Evolutionary conservation across 2,329 filamentous ascomycete genomes (phyloP).

Genomic region (Beauveria caledonica): DNA sequence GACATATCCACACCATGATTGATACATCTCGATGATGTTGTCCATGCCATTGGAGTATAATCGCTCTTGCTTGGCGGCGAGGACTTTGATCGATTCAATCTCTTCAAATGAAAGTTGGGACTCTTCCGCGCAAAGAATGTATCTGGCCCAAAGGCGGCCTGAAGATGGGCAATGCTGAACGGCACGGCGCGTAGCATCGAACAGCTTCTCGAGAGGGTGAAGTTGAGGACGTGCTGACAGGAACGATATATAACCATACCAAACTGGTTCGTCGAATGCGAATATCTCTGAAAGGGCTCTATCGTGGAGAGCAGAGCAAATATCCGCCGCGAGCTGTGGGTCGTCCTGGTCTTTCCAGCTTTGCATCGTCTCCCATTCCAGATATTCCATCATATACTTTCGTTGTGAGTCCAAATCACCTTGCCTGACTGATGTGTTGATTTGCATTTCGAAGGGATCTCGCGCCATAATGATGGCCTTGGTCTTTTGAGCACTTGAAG

Average conservation of each 20-base stretch:
- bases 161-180: conserved; percentile 92
- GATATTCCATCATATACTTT: conserved; percentile 54
- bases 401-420: conserved; percentile 49
- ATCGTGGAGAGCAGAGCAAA: conserved; percentile 64
- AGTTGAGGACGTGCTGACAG: conserved; percentile 41
- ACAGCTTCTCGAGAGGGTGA: conserved; percentile 35
- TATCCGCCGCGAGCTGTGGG: conserved; percentile 35
- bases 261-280: conserved; percentile 63
- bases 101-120: conserved; percentile 67
- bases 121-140: conserved; percentile 76
- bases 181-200: conserved; percentile 70
- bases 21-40: conserved; percentile 82
- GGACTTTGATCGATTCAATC: conserved; percentile 85
- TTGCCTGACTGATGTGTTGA: conserved; percentile 49
- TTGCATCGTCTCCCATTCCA: conserved; percentile 74
- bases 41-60: conserved; percentile 81
- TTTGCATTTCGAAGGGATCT: conserved; percentile 58
- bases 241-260: conserved; percentile 79
- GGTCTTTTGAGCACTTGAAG: conserved; percentile 52
- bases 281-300: conserved; percentile 65
- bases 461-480: conserved; percentile 55
- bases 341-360: conserved; percentile 42
- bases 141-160: conserved; percentile 82
- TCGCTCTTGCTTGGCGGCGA: conserved; percentile 76
- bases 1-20: conserved; percentile 90